These are phyloP conservation scores for Fraxinus nigra DNA, from an alignment of 305 asterid genomes.

Conservation along the genomic window DNA sequence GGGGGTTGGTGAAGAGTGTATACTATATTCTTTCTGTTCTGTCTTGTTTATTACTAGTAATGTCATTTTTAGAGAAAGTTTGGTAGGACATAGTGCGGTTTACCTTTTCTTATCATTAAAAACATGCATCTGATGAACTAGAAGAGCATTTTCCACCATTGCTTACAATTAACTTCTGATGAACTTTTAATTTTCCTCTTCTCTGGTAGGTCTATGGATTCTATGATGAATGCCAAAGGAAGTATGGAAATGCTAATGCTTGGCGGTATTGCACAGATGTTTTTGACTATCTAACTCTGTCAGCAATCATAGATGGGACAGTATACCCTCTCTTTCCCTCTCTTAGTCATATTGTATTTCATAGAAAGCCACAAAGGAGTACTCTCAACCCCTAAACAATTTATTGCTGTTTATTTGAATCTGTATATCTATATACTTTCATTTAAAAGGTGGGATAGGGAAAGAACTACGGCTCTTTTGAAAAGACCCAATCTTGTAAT, in stretches of 20 bases:
- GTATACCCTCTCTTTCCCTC: slow-evolving; percentile 43
- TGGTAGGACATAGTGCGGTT: not conserved
- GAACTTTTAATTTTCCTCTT: slow-evolving; percentile 9
- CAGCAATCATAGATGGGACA: slow-evolving; percentile 95
- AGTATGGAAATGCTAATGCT: slow-evolving; percentile 97
- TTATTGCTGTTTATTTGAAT: slow-evolving; percentile 7
- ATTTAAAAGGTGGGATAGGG: not conserved
- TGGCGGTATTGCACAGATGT: slow-evolving; percentile 99
- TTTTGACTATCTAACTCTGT: slow-evolving; percentile 87
- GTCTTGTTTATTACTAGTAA: not conserved
- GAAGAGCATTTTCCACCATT: slow-evolving; percentile 10
- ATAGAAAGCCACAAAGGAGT: not conserved
- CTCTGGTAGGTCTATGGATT: slow-evolving; percentile 86
- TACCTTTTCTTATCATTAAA: not conserved
- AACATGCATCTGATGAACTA: slow-evolving; percentile 5
- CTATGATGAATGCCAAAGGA: slow-evolving; percentile 96
- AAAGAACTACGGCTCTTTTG: slow-evolving; percentile 5
- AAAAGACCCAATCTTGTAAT: not conserved
- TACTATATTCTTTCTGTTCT: not conserved
- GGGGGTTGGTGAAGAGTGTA: not conserved
- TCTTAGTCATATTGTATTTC: not conserved
- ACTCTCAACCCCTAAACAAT: slow-evolving; percentile 10
- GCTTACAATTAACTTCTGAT: slow-evolving; percentile 12
- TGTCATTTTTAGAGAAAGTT: slow-evolving; percentile 12
- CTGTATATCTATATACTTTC: slow-evolving; percentile 2